phyloP scores from a whole-genome alignment of 2,329 filamentous ascomycete species.

The Verticillium zaregamsianum region DNA sequence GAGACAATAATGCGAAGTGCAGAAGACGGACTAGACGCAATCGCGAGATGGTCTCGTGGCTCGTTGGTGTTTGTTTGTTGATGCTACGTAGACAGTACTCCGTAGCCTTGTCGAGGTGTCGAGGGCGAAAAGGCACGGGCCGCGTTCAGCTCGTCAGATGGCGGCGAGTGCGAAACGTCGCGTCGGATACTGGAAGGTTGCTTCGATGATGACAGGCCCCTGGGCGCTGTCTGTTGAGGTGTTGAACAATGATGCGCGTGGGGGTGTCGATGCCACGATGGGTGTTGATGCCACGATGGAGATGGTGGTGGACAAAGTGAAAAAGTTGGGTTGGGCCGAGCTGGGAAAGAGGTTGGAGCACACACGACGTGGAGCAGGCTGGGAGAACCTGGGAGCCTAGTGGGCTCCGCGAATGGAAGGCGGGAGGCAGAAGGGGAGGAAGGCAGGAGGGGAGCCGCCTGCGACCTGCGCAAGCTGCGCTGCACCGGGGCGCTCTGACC shows the following conservation, averaged over 20 bases:
- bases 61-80: background rate
- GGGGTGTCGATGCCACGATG: constrained; percentile 6
- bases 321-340: constrained; percentile 7
- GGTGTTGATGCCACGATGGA: constrained; percentile 8
- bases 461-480: background rate
- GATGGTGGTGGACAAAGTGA: constrained; percentile 2
- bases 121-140: background rate
- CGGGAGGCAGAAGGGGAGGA: constrained; percentile 4
- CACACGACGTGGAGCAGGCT: background rate
- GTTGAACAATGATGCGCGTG: constrained; percentile 3
- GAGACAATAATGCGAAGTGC: background rate
- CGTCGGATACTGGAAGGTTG: background rate
- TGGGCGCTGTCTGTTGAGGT: constrained; percentile 2
- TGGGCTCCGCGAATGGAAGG: constrained; percentile 11
- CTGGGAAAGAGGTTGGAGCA: background rate
- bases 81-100: background rate
- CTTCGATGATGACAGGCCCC: constrained; percentile 6
- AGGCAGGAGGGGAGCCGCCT: constrained; percentile 4
- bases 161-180: background rate
- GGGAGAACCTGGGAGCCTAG: background rate
- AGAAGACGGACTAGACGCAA: background rate
- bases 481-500: background rate
- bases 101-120: background rate
- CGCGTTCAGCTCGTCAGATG: background rate
- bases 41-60: background rate